Conservation (phyloP, 257 asterid species). For the Eucommia ulmoides region DNA sequence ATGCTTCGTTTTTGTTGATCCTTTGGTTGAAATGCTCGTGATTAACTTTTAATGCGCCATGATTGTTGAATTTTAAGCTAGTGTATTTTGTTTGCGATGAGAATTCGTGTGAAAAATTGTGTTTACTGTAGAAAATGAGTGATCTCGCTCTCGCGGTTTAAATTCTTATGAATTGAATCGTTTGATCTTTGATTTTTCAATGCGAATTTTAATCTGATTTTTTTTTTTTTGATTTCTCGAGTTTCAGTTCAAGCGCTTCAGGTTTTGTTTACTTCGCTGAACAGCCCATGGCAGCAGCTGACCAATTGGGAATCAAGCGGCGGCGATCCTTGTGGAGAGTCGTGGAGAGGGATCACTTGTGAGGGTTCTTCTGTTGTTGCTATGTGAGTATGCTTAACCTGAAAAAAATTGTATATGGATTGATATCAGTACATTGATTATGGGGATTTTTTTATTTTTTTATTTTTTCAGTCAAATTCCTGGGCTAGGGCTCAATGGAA, state of each 20-base stretch:
- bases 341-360: conserved; percentile 82
- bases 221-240: too few species aligned
- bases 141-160: too few species aligned
- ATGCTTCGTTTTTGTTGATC: neutral
- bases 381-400: conserved; percentile 38
- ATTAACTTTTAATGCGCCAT: too few species aligned
- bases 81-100: neutral
- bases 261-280: conserved; percentile 62
- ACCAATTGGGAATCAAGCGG: conserved; percentile 77
- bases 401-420: too few species aligned
- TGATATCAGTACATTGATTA: neutral
- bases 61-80: neutral
- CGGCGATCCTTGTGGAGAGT: conserved; percentile 93
- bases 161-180: too few species aligned
- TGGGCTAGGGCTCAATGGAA: conserved; percentile 73
- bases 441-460: conserved; percentile 10
- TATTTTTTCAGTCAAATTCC: conserved; percentile 53
- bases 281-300: conserved; percentile 69
- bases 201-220: too few species aligned
- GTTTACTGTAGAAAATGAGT: too few species aligned
- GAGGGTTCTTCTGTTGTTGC: conserved; percentile 71
- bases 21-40: neutral
- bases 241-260: conserved; percentile 90
- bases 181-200: too few species aligned
- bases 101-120: too few species aligned